Conservation (phyloP, 371 early-diverging fungal species). For the Basidiobolus meristosporus region DNA sequence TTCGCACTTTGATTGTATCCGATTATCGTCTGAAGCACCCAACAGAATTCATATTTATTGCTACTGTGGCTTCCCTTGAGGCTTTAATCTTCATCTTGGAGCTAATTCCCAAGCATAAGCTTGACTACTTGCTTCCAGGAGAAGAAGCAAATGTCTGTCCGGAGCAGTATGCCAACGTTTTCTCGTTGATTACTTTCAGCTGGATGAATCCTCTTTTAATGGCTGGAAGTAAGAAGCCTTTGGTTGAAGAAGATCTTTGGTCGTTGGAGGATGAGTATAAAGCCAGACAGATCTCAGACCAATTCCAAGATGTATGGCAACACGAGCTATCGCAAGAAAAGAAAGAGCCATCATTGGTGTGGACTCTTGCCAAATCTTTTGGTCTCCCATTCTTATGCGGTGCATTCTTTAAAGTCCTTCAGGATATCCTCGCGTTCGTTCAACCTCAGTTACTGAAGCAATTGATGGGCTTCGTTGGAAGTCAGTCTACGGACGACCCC, state of each 20-base stretch:
- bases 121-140: conserved; percentile 24
- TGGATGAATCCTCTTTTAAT: conserved; percentile 88
- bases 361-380: conserved; percentile 35
- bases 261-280: conserved; percentile 33
- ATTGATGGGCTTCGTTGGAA: conserved; percentile 53
- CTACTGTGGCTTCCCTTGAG: conserved; percentile 12
- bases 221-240: conserved; percentile 51
- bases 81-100: conserved; percentile 34
- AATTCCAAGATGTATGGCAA: conserved; percentile 52
- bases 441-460: conserved; percentile 62
- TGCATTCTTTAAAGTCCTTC: conserved; percentile 51
- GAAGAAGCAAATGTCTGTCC: conserved; percentile 27
- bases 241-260: conserved; percentile 70
- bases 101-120: conserved; percentile 27
- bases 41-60: conserved; percentile 18
- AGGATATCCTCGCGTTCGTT: conserved; percentile 67
- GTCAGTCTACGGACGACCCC: conserved; percentile 21
- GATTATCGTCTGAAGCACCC: conserved; percentile 8
- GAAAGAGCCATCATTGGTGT: conserved; percentile 38
- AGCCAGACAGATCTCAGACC: conserved; percentile 31
- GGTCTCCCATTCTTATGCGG: conserved; percentile 52
- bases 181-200: conserved; percentile 60
- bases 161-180: conserved; percentile 70
- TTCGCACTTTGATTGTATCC: conserved; percentile 28
- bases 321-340: neutral